Conservation (phyloP, 2,329 filamentous ascomycete genomes). For the Diaporthe ilicicola region DNA sequence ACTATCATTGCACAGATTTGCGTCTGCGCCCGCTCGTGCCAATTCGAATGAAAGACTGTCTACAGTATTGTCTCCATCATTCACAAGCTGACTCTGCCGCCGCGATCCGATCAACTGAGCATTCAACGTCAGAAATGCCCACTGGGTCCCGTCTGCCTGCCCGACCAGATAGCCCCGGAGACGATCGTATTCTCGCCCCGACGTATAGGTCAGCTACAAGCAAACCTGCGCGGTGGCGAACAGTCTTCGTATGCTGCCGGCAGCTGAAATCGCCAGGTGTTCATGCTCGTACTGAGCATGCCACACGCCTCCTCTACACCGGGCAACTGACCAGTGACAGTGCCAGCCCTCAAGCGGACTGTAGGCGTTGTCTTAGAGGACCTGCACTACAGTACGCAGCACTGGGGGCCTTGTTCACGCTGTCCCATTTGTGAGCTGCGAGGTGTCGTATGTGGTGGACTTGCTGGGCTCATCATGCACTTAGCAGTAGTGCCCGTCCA, state of each 20-base stretch:
- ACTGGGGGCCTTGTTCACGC: conserved; percentile 22
- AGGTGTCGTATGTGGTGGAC: conserved; percentile 33
- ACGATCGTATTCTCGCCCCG: neutral
- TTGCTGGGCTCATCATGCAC: conserved; percentile 27
- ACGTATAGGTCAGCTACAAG: neutral
- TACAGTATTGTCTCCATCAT: conserved; percentile 26
- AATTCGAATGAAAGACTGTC: conserved; percentile 23
- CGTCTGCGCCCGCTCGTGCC: conserved; percentile 26
- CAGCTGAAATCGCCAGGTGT: conserved; percentile 24
- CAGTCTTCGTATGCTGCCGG: conserved; percentile 24
- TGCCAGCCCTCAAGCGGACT: neutral
- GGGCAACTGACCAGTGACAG: conserved; percentile 25
- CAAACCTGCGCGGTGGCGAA: conserved; percentile 29
- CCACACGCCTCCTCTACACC: conserved; percentile 15
- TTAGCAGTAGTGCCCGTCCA: conserved; percentile 22
- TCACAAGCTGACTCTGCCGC: conserved; percentile 7
- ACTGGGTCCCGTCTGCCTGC: conserved; percentile 13
- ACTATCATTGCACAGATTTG: conserved; percentile 32
- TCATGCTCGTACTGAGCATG: conserved; percentile 18
- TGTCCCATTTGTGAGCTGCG: conserved; percentile 31
- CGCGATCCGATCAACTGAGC: conserved; percentile 9
- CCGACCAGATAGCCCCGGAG: neutral
- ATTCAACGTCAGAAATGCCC: conserved; percentile 14
- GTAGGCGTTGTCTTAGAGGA: conserved; percentile 20
- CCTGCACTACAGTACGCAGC: conserved; percentile 5